Evolutionary conservation across 176 grass and related monocot genomes (phyloP), one percentile per base, ranked within the genome.

Genomic region (Secale cereale): DNA sequence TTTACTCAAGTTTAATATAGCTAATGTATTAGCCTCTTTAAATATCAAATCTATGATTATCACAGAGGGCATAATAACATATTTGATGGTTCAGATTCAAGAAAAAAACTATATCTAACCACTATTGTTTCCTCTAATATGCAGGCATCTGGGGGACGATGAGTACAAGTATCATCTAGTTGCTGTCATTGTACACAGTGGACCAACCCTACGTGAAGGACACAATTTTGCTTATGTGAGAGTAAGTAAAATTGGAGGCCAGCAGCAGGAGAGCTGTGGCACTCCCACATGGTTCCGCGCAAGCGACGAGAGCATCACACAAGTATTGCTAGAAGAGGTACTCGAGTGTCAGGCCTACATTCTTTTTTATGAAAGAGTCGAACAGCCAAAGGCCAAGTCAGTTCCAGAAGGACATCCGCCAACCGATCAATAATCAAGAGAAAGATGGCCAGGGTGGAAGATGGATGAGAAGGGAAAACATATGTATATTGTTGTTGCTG

Each of bases 301-400:
- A 26, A 88, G 59, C 9, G 94, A 91, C 48, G 15, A 36, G 2
- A 65, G 70, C 26, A 48, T 93, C 13, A 74, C 29, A 46, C 57
- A 86, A 78, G 87, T 88, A 56, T 72, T 79, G 3, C 45, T 87
- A 48, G 70, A 71, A 11, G 6, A 82, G 64, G 91, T 93, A 19
- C 78, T 97, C 15, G 56, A 77, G 35, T 86, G 87, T 3, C 81
- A 93, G 43, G 91, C 94, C 15, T 97, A 84, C 68, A 74, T 93
- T 79, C 81, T 96, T 70, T 97, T 93, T 59, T 97, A 90, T 48
- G 89, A 93, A 79, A 93, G 80, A 26, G 27, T 82, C n/a, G 29
- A 73, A 81, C 29, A 57, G 20, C 76, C 37, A 74, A 81, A 54
- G 28, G 2, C 2, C 29, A 7, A 19, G 15, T 0, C 64, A 66